A percentile compares a stretch with the other conserved stretches of the same genome.
Conservation (phyloP, 2,329 filamentous ascomycete species). For the Stenocarpella maydis region DNA sequence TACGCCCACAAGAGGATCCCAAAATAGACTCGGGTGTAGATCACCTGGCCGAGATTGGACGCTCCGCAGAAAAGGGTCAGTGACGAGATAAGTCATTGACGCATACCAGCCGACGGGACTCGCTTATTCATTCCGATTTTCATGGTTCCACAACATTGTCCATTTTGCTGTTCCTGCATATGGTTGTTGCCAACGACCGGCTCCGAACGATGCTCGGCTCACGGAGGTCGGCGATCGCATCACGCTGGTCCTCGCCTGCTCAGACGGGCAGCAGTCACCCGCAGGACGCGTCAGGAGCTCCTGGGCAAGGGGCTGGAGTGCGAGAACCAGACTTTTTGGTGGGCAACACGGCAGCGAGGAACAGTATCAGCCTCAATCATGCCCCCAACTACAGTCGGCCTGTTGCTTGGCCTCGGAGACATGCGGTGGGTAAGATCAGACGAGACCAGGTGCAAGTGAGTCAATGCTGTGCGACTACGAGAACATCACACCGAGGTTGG, state of each 20-base stretch:
- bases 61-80: not conserved
- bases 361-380: conserved; percentile 24
- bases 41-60: not conserved
- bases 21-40: conserved; percentile 3
- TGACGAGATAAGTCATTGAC: not conserved
- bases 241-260: conserved; percentile 29
- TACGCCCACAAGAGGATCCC: not conserved
- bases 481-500: conserved; percentile 15
- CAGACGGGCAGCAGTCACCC: conserved; percentile 12
- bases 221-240: conserved; percentile 29
- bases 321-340: conserved; percentile 3
- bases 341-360: conserved; percentile 30
- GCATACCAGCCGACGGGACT: conserved; percentile 6
- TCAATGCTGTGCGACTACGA: conserved; percentile 27
- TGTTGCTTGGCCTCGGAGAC: conserved; percentile 16
- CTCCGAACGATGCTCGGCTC: conserved; percentile 1
- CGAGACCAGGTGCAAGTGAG: conserved; percentile 15
- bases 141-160: not conserved
- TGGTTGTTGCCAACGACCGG: not conserved
- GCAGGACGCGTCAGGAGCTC: conserved; percentile 1
- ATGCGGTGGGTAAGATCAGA: conserved; percentile 25
- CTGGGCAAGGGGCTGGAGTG: not conserved
- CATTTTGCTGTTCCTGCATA: conserved; percentile 17
- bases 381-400: not conserved
- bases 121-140: conserved; percentile 18